Evolutionary conservation across 148 eudicot species (phyloP).

Genomic region (Dianthus caryophyllus): DNA sequence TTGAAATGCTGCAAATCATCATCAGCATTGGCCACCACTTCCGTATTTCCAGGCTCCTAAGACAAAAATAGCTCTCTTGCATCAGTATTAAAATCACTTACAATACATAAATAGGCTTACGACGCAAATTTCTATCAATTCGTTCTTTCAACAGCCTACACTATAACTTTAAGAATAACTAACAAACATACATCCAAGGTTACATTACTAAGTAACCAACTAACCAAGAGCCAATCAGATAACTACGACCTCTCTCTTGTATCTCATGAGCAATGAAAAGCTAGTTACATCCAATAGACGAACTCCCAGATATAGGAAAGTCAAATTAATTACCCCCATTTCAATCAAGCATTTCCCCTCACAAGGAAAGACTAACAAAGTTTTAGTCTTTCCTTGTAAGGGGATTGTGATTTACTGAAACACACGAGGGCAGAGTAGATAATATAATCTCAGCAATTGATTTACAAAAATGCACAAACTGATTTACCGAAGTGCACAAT

Average conservation of each 20-base stretch:
- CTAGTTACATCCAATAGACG: neutral
- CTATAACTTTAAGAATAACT: neutral
- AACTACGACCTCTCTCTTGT: neutral
- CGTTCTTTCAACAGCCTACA: neutral
- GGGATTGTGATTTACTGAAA: no score
- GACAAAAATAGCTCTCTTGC: neutral
- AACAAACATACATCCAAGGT: neutral
- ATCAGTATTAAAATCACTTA: neutral
- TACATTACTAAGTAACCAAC: neutral
- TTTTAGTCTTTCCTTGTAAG: no score
- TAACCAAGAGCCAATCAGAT: neutral
- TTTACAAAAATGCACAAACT: neutral
- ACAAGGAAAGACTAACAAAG: neutral
- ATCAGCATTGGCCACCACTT: neutral
- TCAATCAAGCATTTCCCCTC: no score
- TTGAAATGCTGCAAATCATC: conserved; percentile 12
- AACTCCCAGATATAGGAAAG: neutral
- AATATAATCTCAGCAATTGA: no score
- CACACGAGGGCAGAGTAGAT: no score
- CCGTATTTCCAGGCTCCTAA: conserved; percentile 16
- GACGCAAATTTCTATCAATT: neutral
- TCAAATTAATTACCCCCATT: neutral
- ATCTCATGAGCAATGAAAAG: neutral
- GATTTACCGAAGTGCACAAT: no score
- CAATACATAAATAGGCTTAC: conserved; percentile 2